A percentile compares a stretch with the other conserved stretches of the same genome.
phyloP scores from a whole-genome alignment of 2,329 filamentous ascomycete genomes.

The Conoideocrella luteorostrata region DNA sequence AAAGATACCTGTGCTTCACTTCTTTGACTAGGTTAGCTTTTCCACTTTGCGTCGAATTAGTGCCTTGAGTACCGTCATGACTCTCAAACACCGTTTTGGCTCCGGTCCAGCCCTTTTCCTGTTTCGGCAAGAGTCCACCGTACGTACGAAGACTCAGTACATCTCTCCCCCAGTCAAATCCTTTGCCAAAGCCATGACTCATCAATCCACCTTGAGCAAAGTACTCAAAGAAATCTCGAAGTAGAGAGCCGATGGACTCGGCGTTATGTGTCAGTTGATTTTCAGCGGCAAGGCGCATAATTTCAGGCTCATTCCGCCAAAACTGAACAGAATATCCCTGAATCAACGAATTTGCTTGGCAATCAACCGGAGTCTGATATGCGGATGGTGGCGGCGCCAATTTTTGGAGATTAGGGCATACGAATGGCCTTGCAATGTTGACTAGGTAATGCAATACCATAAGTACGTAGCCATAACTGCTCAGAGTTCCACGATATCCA shows the following conservation, averaged over 20 bases:
- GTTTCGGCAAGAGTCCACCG: constrained; percentile 66
- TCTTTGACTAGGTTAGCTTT: constrained; percentile 51
- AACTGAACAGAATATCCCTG: constrained; percentile 69
- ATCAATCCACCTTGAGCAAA: constrained; percentile 59
- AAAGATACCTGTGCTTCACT: constrained; percentile 72
- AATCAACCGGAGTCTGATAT: constrained; percentile 17
- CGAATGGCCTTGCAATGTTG: constrained; percentile 72
- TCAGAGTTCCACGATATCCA: constrained; percentile 77
- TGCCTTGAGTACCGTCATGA: constrained; percentile 23
- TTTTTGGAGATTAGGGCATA: constrained; percentile 76
- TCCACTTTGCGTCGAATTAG: constrained; percentile 9
- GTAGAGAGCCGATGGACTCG: constrained; percentile 62
- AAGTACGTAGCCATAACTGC: constrained; percentile 84
- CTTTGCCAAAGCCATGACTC: constrained; percentile 41
- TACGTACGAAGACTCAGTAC: constrained; percentile 70
- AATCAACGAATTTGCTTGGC: constrained; percentile 31
- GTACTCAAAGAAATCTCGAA: constrained; percentile 85
- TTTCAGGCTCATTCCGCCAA: constrained; percentile 68
- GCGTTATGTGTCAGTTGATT: constrained; percentile 60
- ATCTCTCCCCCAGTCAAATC: constrained; percentile 75
- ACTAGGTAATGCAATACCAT: constrained; percentile 90
- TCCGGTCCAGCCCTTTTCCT: constrained; percentile 79
- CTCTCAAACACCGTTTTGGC: constrained; percentile 63
- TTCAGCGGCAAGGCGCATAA: constrained; percentile 50
- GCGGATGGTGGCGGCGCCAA: constrained; percentile 38